Conservation (phyloP, 306 rosid species). For the Canavalia gladiata region DNA sequence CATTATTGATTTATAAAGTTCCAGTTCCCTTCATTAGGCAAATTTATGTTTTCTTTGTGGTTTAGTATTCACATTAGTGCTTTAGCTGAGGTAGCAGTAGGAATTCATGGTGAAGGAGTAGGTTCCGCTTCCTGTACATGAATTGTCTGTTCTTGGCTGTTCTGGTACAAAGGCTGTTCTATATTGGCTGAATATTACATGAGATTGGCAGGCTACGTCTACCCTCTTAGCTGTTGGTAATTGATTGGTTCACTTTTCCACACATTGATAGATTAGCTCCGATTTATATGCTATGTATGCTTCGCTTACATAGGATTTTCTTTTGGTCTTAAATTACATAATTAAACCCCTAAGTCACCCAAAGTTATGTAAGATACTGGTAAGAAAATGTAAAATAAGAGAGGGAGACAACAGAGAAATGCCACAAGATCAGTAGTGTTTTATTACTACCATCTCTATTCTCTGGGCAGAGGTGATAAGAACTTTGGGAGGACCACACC, state of each 20-base stretch:
- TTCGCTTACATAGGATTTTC: not conserved
- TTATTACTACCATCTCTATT: too few species aligned
- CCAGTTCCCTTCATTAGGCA: conserved; percentile 8
- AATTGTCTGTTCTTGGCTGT: not conserved
- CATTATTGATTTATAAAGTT: conserved; percentile 18
- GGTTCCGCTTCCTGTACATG: not conserved
- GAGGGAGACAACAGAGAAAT: too few species aligned
- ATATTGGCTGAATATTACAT: not conserved
- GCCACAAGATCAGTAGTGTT: too few species aligned
- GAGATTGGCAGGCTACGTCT: not conserved
- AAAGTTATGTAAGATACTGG: not conserved
- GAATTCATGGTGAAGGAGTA: not conserved
- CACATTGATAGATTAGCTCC: not conserved
- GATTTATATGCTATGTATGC: not conserved
- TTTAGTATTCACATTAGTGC: not conserved
- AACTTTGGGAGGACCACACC: too few species aligned
- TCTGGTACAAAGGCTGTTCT: not conserved
- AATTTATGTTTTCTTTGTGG: not conserved
- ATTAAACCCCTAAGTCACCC: not conserved
- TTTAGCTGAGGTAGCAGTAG: not conserved
- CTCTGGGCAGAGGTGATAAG: too few species aligned
- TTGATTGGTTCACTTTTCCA: not conserved
- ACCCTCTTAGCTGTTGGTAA: not conserved
- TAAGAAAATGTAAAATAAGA: too few species aligned
- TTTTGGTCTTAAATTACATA: not conserved